Percentiles rank a stretch among this genome's conserved stretches.
Evolutionary conservation across 495 filamentous ascomycete genomes (phyloP).

Genomic region (Lophium mytilinum): DNA sequence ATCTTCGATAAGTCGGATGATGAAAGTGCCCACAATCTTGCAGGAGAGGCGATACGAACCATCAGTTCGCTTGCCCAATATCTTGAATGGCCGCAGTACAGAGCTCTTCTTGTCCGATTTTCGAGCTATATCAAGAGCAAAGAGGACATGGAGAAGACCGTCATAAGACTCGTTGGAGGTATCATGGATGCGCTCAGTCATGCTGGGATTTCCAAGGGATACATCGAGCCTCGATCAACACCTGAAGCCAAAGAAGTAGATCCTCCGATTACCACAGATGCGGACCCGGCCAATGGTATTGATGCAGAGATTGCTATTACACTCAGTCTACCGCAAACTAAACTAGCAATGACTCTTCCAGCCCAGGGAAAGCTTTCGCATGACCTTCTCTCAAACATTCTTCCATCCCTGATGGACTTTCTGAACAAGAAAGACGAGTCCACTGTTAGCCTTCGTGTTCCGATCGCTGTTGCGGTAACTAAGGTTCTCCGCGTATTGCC

Average conservation of each 20-base stretch:
- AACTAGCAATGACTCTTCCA: conserved; percentile 60
- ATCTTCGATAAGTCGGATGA: conserved; percentile 71
- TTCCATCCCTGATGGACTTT: conserved; percentile 68
- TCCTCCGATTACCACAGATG: no score
- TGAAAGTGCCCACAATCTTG: conserved; percentile 72
- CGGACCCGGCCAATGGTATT: not conserved
- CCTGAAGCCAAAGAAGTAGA: no score
- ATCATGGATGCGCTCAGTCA: conserved; percentile 65
- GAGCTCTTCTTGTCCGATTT: conserved; percentile 71
- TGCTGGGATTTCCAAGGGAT: conserved; percentile 41
- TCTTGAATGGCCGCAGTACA: conserved; percentile 87
- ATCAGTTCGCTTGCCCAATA: conserved; percentile 65
- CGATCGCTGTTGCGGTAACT: conserved; percentile 75
- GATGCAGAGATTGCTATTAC: conserved; percentile 27
- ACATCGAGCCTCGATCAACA: conserved; percentile 12
- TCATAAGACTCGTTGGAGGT: conserved; percentile 71
- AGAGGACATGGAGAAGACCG: conserved; percentile 73
- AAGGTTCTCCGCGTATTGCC: conserved; percentile 80
- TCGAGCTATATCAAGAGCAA: conserved; percentile 71
- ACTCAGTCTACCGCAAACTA: conserved; percentile 25
- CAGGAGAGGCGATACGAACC: conserved; percentile 68
- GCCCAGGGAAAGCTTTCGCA: conserved; percentile 58
- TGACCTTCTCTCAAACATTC: conserved; percentile 65
- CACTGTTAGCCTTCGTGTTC: conserved; percentile 82
- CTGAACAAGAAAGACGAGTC: conserved; percentile 91